A percentile compares a stretch with the other conserved stretches of the same genome.
phyloP scores from a whole-genome alignment of 2,329 filamentous ascomycete species.

The Stagonosporopsis rhizophila region DNA sequence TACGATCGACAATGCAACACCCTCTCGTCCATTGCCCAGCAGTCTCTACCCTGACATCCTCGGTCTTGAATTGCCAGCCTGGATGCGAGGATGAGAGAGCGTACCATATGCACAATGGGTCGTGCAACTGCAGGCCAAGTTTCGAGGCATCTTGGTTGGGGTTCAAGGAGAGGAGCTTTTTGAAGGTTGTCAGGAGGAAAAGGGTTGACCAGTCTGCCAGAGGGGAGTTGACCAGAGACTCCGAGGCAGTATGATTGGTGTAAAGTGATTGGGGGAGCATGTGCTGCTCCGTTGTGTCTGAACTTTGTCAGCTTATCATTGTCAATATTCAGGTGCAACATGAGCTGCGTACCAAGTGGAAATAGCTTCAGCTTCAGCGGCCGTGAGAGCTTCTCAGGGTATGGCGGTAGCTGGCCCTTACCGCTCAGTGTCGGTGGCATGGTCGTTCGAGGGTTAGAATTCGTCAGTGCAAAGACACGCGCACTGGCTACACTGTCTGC shows the following conservation, averaged over 20 bases:
- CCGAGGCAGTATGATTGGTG: conserved; percentile 33
- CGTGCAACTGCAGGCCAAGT: conserved; percentile 55
- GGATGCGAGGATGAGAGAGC: conserved; percentile 27
- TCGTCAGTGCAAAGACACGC: conserved; percentile 58
- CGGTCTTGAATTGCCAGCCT: conserved; percentile 48
- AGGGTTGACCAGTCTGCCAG: conserved; percentile 55
- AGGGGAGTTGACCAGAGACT: conserved; percentile 46
- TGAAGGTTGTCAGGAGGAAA: conserved; percentile 56
- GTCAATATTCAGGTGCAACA: background rate
- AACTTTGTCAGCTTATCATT: conserved; percentile 9
- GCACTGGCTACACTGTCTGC: conserved; percentile 70
- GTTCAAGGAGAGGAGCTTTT: conserved; percentile 53
- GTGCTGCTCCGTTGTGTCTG: conserved; percentile 56
- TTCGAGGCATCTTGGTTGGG: conserved; percentile 44
- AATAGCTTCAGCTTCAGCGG: conserved; percentile 57
- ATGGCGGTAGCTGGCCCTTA: conserved; percentile 43
- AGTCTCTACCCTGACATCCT: conserved; percentile 91
- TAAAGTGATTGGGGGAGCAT: conserved; percentile 51
- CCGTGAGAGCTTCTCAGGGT: conserved; percentile 52
- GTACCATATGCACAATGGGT: conserved; percentile 54
- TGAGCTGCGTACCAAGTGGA: conserved; percentile 48
- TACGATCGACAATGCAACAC: conserved; percentile 83
- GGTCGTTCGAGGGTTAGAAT: conserved; percentile 71
- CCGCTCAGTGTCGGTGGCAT: conserved; percentile 72
- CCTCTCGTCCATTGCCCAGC: conserved; percentile 93